A percentile compares a stretch with the other conserved stretches of the same genome.
phyloP scores from a whole-genome alignment of 371 early-diverging fungal species.

The Apophysomyces ossiformis region DNA sequence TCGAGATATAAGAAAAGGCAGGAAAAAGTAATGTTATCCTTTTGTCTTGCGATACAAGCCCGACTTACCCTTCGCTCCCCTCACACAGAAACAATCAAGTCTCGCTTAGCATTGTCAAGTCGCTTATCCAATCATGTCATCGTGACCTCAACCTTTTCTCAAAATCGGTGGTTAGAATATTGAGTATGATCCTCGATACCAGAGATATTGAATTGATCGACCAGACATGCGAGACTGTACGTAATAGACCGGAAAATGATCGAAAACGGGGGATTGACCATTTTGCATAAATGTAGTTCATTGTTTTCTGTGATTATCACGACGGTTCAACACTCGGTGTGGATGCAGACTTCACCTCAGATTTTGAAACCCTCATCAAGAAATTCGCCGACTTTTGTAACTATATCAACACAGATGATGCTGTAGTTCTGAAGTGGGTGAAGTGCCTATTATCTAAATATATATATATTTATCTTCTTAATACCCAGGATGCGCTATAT shows the following conservation, averaged over 20 bases:
- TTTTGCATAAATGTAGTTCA: conserved; percentile 51
- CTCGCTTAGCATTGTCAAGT: conserved; percentile 71
- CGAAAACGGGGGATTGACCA: neutral
- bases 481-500: conserved; percentile 51
- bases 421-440: conserved; percentile 37
- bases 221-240: conserved; percentile 60
- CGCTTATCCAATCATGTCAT: conserved; percentile 73
- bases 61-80: neutral
- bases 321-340: conserved; percentile 72
- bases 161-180: conserved; percentile 64
- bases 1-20: conserved; percentile 66
- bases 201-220: conserved; percentile 57
- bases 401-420: conserved; percentile 43
- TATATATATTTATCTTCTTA: neutral
- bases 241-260: neutral
- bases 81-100: conserved; percentile 41
- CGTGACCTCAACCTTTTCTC: conserved; percentile 82
- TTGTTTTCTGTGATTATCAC: conserved; percentile 64
- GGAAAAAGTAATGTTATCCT: conserved; percentile 49
- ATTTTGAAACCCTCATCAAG: conserved; percentile 51
- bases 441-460: neutral
- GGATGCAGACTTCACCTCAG: conserved; percentile 66
- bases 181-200: conserved; percentile 56
- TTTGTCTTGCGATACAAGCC: neutral
- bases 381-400: conserved; percentile 59